Conservation (phyloP, 805 yeast genomes). For the Cyberlindnera saturnus region DNA sequence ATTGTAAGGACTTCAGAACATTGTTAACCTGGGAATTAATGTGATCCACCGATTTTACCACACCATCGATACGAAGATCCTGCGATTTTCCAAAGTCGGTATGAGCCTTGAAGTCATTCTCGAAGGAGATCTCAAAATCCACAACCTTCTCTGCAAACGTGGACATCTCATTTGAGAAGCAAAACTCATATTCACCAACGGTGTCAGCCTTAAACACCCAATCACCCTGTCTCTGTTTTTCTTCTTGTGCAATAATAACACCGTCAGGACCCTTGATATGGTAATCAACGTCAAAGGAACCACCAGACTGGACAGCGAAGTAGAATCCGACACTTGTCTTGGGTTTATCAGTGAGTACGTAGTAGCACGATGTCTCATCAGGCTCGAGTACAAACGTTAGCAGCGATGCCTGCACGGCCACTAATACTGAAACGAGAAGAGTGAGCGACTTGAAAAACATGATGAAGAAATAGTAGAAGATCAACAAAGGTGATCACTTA, state of each 20-base stretch:
- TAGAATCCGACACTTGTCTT: constrained; percentile 63
- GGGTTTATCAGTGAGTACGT: constrained; percentile 56
- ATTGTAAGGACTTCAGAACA: constrained; percentile 56
- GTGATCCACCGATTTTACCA: constrained; percentile 39
- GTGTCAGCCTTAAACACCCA: constrained; percentile 48
- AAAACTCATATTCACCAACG: constrained; percentile 59
- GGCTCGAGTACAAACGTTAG: constrained; percentile 73
- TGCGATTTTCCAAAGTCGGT: constrained; percentile 34
- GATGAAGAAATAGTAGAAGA: background rate
- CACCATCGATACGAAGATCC: constrained; percentile 39
- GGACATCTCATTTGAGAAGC: constrained; percentile 59
- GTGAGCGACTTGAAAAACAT: background rate
- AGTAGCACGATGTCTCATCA: constrained; percentile 66
- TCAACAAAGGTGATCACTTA: background rate
- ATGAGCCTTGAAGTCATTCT: constrained; percentile 31
- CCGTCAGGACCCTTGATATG: constrained; percentile 53
- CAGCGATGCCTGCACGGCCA: constrained; percentile 38
- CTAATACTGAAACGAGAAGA: constrained; percentile 1
- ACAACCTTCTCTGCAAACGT: constrained; percentile 69
- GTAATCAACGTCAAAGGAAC: constrained; percentile 62
- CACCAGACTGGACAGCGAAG: constrained; percentile 63
- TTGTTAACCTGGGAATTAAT: constrained; percentile 57
- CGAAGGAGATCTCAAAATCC: constrained; percentile 56
- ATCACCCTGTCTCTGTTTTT: constrained; percentile 59
- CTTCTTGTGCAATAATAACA: constrained; percentile 38